These are phyloP conservation scores for Cryptosporidium felis DNA, from an alignment of 169 alveolate genomes.

Conservation along the genomic window DNA sequence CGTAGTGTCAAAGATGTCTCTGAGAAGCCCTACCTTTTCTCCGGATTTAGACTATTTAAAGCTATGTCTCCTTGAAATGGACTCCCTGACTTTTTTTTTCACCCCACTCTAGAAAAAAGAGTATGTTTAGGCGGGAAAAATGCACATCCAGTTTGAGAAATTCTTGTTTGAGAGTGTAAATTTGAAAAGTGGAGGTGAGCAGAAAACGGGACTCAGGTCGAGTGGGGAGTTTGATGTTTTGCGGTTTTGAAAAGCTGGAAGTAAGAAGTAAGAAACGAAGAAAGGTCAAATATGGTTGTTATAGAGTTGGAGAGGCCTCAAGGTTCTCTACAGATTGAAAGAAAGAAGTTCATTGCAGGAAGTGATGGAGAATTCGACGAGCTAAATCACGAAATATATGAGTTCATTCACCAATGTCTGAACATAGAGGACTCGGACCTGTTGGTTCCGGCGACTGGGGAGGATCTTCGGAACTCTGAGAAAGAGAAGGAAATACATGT, in stretches of 20 bases:
- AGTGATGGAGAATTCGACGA: conserved; percentile 68
- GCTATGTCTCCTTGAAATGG: too few relatives aligned
- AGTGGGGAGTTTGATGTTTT: background rate
- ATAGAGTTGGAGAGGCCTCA: conserved; percentile 1
- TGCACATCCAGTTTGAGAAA: background rate
- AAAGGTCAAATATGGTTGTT: background rate
- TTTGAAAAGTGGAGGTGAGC: background rate
- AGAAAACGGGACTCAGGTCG: background rate
- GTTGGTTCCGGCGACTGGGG: background rate
- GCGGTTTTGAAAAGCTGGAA: background rate
- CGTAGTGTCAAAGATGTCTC: too few relatives aligned
- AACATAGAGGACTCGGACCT: conserved; percentile 44
- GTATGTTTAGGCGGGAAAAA: background rate
- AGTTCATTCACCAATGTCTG: conserved; percentile 57
- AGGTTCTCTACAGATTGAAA: conserved; percentile 4
- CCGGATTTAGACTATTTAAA: too few relatives aligned
- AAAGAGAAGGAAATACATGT: background rate
- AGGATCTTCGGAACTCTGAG: background rate
- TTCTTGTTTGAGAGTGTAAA: background rate
- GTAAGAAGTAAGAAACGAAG: background rate
- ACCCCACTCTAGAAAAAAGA: conserved; percentile 7
- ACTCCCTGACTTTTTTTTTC: background rate
- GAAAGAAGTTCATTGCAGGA: background rate
- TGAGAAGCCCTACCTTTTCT: too few relatives aligned
- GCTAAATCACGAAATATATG: conserved; percentile 54